Evolutionary conservation across 495 filamentous ascomycete species (phyloP).

Genomic region (Hypoxylon cercidicola): DNA sequence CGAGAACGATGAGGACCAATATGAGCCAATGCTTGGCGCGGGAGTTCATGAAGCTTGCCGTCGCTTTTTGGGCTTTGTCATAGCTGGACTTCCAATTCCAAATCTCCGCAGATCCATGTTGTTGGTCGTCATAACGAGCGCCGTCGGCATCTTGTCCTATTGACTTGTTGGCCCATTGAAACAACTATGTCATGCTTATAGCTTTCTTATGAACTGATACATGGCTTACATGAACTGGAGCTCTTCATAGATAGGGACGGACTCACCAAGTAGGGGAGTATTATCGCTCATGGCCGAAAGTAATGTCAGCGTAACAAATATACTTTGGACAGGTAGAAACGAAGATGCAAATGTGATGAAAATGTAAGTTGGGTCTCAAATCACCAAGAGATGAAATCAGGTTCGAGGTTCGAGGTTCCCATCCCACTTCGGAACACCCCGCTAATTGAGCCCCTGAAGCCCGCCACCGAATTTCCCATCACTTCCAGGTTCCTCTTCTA

Average conservation of each 20-base stretch:
- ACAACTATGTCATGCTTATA: no score
- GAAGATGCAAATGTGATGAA: not conserved
- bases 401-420: conserved; percentile 3
- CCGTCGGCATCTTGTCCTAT: conserved; percentile 68
- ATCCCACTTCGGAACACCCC: conserved; percentile 18
- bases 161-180: conserved; percentile 15
- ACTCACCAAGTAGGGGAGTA: conserved; percentile 34
- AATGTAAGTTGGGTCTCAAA: not conserved
- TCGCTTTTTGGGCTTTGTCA: conserved; percentile 38
- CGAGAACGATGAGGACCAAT: conserved; percentile 34
- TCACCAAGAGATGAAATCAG: conserved; percentile 3
- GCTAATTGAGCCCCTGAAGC: conserved; percentile 9
- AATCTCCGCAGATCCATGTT: conserved; percentile 36
- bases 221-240: conserved; percentile 2
- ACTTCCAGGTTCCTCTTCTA: no score
- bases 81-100: conserved; percentile 27
- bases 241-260: conserved; percentile 12
- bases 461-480: not conserved
- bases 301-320: not conserved
- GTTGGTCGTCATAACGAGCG: conserved; percentile 64
- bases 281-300: conserved; percentile 16
- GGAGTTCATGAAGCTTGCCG: conserved; percentile 59
- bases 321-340: not conserved
- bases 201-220: conserved; percentile 1
- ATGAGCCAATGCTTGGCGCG: conserved; percentile 60